phyloP scores from a whole-genome alignment of 345 rosid species.

The Eutrema heterophyllum region DNA sequence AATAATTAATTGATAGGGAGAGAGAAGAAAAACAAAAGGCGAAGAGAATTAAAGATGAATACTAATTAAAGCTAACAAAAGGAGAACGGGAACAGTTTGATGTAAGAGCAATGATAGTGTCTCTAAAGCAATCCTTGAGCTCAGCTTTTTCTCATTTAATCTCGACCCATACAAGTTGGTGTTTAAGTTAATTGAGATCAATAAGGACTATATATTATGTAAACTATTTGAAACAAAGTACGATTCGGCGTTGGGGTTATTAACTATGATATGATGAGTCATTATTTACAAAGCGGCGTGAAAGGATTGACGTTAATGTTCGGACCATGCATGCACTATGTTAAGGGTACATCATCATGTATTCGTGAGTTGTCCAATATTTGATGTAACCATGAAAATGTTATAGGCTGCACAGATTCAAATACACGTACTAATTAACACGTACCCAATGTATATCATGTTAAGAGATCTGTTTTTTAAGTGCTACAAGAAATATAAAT shows the following conservation, averaged over 20 bases:
- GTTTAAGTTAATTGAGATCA: background rate
- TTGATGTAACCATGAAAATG: slow-evolving; percentile 5
- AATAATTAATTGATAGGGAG: background rate
- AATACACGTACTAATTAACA: no score
- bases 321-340: slow-evolving; percentile 22
- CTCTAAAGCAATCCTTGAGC: slow-evolving; percentile 23
- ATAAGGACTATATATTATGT: background rate
- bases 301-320: slow-evolving; percentile 21
- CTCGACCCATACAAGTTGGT: background rate
- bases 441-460: no score
- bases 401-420: slow-evolving; percentile 6
- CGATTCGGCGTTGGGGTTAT: slow-evolving; percentile 20
- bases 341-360: slow-evolving; percentile 27
- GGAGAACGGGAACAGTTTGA: slow-evolving; percentile 29
- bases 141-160: slow-evolving; percentile 11
- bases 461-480: no score
- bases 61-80: slow-evolving; percentile 23
- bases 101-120: slow-evolving; percentile 34
- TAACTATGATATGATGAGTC: slow-evolving; percentile 25
- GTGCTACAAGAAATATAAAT: no score
- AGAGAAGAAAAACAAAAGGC: background rate
- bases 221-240: slow-evolving; percentile 17
- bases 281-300: slow-evolving; percentile 33
- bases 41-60: slow-evolving; percentile 16
- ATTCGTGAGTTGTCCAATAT: slow-evolving; percentile 6